Percentiles rank a stretch among this genome's conserved stretches.
Evolutionary conservation across 2,329 filamentous ascomycete genomes (phyloP).

Genomic region (Parastagonospora avenae): DNA sequence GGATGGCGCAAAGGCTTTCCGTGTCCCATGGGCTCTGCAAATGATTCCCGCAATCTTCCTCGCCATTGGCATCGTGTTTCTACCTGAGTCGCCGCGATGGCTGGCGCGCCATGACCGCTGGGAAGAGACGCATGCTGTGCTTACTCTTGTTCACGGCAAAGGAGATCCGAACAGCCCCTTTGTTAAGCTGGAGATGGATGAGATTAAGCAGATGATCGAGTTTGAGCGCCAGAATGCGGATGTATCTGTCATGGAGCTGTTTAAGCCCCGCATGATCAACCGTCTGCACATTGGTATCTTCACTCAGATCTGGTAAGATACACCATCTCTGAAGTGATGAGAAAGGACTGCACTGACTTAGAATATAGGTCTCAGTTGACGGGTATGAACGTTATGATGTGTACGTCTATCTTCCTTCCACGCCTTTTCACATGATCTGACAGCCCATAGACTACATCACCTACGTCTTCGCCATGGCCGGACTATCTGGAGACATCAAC

Average conservation of each 20-base stretch:
- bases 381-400: conserved; percentile 76
- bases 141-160: conserved; percentile 53
- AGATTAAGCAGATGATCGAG: conserved; percentile 75
- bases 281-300: conserved; percentile 73
- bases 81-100: conserved; percentile 54
- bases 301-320: conserved; percentile 71
- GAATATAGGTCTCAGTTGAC: conserved; percentile 63
- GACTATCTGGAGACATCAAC: conserved; percentile 62
- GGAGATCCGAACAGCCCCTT: conserved; percentile 69
- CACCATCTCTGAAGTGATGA: no score
- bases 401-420: conserved; percentile 12
- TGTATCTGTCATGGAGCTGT: conserved; percentile 72
- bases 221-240: conserved; percentile 73
- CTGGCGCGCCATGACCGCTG: conserved; percentile 52
- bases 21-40: conserved; percentile 46
- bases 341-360: no score
- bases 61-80: conserved; percentile 57
- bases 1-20: conserved; percentile 40
- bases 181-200: conserved; percentile 69
- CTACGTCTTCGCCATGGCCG: conserved; percentile 75
- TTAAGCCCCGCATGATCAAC: conserved; percentile 76
- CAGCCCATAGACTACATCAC: conserved; percentile 34
- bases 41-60: conserved; percentile 45
- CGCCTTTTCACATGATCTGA: background rate
- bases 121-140: conserved; percentile 51